A percentile compares a stretch with the other conserved stretches of the same genome.
Conservation (phyloP, 1,284 basidiomycete species). For the Athelia psychrophila region DNA sequence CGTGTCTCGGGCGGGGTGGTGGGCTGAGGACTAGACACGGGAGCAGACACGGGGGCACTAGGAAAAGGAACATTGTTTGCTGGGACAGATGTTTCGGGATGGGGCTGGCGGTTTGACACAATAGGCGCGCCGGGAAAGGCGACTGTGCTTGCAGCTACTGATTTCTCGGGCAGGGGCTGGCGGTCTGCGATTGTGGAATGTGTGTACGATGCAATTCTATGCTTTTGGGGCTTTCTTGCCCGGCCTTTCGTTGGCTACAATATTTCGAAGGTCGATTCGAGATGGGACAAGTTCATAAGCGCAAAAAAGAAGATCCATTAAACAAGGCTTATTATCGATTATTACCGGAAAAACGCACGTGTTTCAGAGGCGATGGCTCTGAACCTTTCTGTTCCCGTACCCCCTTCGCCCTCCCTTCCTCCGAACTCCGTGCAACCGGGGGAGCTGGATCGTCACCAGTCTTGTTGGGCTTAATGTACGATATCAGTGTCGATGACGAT, state of each 20-base stretch:
- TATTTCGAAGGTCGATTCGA: slow-evolving; percentile 20
- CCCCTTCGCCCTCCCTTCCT: slow-evolving; percentile 16
- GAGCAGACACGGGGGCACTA: background rate
- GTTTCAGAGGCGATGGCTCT: slow-evolving; percentile 60
- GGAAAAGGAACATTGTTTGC: background rate
- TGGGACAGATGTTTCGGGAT: no score
- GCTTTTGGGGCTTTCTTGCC: slow-evolving; percentile 60
- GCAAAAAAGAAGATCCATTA: slow-evolving; percentile 30
- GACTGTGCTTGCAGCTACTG: background rate
- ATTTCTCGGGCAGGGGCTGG: background rate
- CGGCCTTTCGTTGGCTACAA: slow-evolving; percentile 68
- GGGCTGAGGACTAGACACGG: background rate
- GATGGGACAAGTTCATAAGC: slow-evolving; percentile 22
- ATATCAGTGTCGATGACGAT: slow-evolving; percentile 48
- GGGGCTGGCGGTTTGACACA: no score
- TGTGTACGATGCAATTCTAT: slow-evolving; percentile 23
- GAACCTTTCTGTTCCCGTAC: slow-evolving; percentile 21
- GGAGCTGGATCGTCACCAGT: slow-evolving; percentile 39
- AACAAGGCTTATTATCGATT: slow-evolving; percentile 36
- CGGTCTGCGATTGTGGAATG: background rate
- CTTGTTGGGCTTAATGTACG: slow-evolving; percentile 49
- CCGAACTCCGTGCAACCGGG: slow-evolving; percentile 11
- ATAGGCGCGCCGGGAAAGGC: background rate
- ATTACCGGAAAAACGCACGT: slow-evolving; percentile 81
- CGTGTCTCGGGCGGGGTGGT: background rate